Percentiles rank a stretch among this genome's conserved stretches.
These are phyloP conservation scores for Globisporangium alternatum DNA, from an alignment of 352 stramenopile species.

Conservation along the genomic window DNA sequence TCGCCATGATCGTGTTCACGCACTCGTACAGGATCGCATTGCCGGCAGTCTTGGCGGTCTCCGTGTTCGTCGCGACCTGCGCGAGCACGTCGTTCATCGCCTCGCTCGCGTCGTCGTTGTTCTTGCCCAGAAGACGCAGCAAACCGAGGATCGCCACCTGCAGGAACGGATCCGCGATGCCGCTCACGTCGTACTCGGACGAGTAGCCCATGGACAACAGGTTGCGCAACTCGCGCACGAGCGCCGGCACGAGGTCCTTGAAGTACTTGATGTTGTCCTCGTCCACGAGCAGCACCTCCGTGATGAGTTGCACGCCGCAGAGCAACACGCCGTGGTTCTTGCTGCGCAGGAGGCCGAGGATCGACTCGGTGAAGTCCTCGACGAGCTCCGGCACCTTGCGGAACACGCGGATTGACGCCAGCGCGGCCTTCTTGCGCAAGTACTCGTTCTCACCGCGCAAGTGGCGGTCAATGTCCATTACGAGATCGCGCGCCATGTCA, in stretches of 20 bases:
- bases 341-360: constrained; percentile 92
- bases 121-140: constrained; percentile 93
- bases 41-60: constrained; percentile 98
- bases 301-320: constrained; percentile 96
- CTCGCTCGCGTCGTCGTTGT: constrained; percentile 92
- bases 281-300: constrained; percentile 87
- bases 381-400: constrained; percentile 97
- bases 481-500: constrained; percentile 98
- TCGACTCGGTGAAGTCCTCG: constrained; percentile 97
- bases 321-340: constrained; percentile 98
- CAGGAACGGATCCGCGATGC: constrained; percentile 98
- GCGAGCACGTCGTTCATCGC: constrained; percentile 98
- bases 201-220: constrained; percentile 97
- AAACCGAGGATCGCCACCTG: constrained; percentile 90
- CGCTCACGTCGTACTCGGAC: constrained; percentile 98
- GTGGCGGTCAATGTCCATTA: constrained; percentile 97
- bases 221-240: constrained; percentile 91
- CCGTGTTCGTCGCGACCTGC: constrained; percentile 99
- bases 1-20: constrained; percentile 98
- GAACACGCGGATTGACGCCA: constrained; percentile 91
- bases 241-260: constrained; percentile 64
- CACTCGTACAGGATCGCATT: constrained; percentile 99
- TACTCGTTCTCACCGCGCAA: constrained; percentile 93
- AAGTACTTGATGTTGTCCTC: constrained; percentile 75
- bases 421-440: constrained; percentile 97